Evolutionary conservation across 768 basidiomycete genomes (phyloP), one percentile per base, ranked within the genome.

Genomic region (Tulasnella sp.): DNA sequence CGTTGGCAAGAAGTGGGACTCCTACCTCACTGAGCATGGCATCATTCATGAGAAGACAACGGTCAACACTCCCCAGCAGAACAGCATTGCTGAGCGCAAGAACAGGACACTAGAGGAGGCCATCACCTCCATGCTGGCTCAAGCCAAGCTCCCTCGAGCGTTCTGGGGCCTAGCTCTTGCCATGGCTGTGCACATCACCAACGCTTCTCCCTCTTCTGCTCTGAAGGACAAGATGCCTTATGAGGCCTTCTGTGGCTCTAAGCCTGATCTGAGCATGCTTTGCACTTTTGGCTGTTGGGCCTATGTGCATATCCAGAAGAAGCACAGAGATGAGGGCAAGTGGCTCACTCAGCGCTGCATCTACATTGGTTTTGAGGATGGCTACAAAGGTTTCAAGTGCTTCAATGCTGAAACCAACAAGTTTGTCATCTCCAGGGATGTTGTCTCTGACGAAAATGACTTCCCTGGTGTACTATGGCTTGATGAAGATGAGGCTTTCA

Each of bases 311-410:
- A 42, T 78, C 0, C 75, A 71, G 37, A 71, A 73, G 0, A 62
- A 75, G 0, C 37, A 73, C 44, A 52, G 72, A 12, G 26, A 22
- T 3, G 41, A 34, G 35, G 63, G 73, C 42, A 64, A 72, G 19
- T 39, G 74, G 1, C 75, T 78, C 62, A 73, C 75, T 36, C 39
- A 74, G 36, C 79, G 81, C 75, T 83, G 83, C 69, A 70, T 81
- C 0, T 81, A 44, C 40, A 78, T 83, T 67, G 80, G 83, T 1
- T 84, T 83, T 69, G 75, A 77, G 0, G 36, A 70, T 0, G 77
- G 77, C 16, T 77, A 80, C 1, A 82, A 82, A 69, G 79, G 78
- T 0, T 83, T 80, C 67, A 67, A 76, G 19, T 79, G 80, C 75
- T 81, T 79, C 35, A 73, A 83, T 65, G 70, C 26, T 7, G 29